Conservation (phyloP, 768 basidiomycete genomes). For the Suillus cothurnatus region DNA sequence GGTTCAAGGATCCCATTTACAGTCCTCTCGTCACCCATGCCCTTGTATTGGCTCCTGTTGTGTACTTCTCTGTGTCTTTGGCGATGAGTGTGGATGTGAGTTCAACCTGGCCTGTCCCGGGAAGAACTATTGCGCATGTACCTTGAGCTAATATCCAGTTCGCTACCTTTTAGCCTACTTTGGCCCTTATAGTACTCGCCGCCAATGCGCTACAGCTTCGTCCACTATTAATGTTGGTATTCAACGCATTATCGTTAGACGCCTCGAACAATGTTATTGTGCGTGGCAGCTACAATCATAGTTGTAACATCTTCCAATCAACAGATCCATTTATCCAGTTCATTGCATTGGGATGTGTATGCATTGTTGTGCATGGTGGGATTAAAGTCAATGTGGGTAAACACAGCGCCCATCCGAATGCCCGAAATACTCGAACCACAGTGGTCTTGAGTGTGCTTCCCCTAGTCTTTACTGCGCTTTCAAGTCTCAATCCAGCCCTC, state of each 20-base stretch:
- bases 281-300: slow-evolving; percentile 7
- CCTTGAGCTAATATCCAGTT: not conserved
- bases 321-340: slow-evolving; percentile 20
- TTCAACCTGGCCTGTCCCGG: slow-evolving; percentile 8
- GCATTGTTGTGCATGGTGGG: slow-evolving; percentile 17
- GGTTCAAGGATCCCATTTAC: slow-evolving; percentile 50
- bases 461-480: slow-evolving; percentile 38
- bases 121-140: too few relatives aligned
- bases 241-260: slow-evolving; percentile 22
- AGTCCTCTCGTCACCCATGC: slow-evolving; percentile 65
- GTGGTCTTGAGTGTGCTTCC: slow-evolving; percentile 17
- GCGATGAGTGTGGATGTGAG: slow-evolving; percentile 45
- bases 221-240: slow-evolving; percentile 20
- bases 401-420: not conserved
- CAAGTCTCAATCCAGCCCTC: slow-evolving; percentile 39
- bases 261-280: slow-evolving; percentile 24
- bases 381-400: not conserved
- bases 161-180: slow-evolving; percentile 16
- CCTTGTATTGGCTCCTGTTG: slow-evolving; percentile 56
- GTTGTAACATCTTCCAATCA: not conserved
- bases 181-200: slow-evolving; percentile 28
- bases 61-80: slow-evolving; percentile 51
- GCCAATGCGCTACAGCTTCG: slow-evolving; percentile 30
- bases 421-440: not conserved
- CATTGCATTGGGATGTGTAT: slow-evolving; percentile 22